Base-by-base conservation (phyloP, 257 asterid genomes). In the Pogostemon cablin region DNA sequence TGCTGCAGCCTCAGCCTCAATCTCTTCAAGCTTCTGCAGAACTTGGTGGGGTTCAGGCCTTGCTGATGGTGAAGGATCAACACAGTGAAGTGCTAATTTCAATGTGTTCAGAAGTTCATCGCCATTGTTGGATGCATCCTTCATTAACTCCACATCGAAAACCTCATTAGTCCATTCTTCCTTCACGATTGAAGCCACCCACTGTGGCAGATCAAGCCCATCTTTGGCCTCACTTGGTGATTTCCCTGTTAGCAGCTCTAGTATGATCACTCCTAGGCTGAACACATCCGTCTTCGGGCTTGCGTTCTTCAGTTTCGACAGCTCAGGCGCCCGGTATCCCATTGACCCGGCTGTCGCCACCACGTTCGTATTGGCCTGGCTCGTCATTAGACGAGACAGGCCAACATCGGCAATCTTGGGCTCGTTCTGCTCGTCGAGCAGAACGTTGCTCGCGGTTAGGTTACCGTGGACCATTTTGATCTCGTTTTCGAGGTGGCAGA, bases 91-190 rank as follows among this genome's bases (percentile, higher is more conserved):
- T 3, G 97, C 98, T 17, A 93, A 64, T 61, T 88, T 93, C 85
- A 93, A 78, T 0, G 95, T 81, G 40, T 88, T 84, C 2, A 90
- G 92, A 83, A 93, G 20, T 40, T 93, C 96, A 43, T 93, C 98
- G 0, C 93, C 91, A 34, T 78, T 74, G 61, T 71, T 80, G 0
- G 96, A 57, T 2, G 85, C 89, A 54, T 85, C 97, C 81, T 83
- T 73, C 87, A 87, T 90, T 17, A 90, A 80, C 85, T 90, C 98
- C 66, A 86, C 87, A 47, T 93, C 99, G 7, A 93, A 93, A 40
- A 90, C 97, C 68, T 88, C 95, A 70, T 85, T 88, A 32, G 96
- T 93, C 98, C 97, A 88, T 47, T 93, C 97, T 68, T 91, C 99
- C 77, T 93, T 91, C 38, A 90, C 96, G 3, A 89, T 87, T 0